Evolutionary conservation across 1,139 yeast genomes (phyloP), one percentile per base, ranked within the genome.

Genomic region (Groenewaldozyma auringiensis): DNA sequence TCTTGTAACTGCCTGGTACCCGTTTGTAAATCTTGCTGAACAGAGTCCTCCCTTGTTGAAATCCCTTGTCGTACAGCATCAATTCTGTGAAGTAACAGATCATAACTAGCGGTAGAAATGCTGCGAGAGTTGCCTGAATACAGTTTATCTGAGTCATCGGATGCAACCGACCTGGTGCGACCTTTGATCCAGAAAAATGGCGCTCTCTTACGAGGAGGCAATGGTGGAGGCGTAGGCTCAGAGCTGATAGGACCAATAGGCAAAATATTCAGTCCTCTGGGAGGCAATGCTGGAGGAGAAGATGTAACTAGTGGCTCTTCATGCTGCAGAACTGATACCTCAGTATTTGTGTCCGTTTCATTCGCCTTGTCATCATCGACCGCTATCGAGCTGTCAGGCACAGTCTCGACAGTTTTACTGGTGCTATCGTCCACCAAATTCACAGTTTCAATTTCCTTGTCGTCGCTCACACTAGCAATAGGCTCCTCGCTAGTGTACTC

Each of bases 1-100:
- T 75, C 74, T 59, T 77, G 82, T 47, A 86, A 70, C 49, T 76
- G 76, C 46, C 71, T 72, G 17, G 80, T 74, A 14, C 94, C 89
- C 2, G 76, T 69, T 43, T 70, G 68, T 43, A 81, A 71, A 36
- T 76, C 77, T 46, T 75, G 79, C 55, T 73, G 65, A 41, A 60
- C 63, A 2, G 54, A 45, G 11, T 49, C 54, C 34, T 53, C 58
- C 32, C 55, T 67, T 43, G 67, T 60, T 45, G 59, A 60, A 53
- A 72, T 62, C 14, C 72, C 70, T 16, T 75, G 78, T 21, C 69
- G 71, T 29, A 75, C 73, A 43, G 66, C 69, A 46, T 73, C 74
- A 46, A 75, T 68, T 46, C 75, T 70, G 50, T 70, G 69, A 52
- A 76, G 68, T 4, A 77, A 67, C 44, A 72, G 69, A 49, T 70